These are phyloP conservation scores for Podila epigama DNA, from an alignment of 192 early-diverging fungal genomes.

Conservation along the genomic window DNA sequence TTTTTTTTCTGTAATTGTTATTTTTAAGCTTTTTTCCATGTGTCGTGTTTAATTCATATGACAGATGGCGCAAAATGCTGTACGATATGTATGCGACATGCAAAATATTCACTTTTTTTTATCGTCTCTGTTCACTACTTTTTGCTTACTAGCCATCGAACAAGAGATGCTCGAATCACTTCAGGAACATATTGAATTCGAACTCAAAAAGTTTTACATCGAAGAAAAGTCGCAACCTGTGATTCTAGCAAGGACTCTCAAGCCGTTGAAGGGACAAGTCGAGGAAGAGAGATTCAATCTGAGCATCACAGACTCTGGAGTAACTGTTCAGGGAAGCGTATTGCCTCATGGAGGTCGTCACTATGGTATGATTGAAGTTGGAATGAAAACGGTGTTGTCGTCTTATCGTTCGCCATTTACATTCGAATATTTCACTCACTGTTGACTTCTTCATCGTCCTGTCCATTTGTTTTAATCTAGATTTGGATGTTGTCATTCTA, in stretches of 20 bases:
- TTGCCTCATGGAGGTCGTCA: constrained; percentile 6
- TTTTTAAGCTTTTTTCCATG: neutral
- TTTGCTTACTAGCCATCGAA: constrained; percentile 12
- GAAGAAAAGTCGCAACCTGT: constrained; percentile 22
- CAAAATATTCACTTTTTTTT: neutral
- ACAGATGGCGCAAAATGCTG: neutral
- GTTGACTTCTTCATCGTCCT: neutral
- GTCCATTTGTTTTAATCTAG: neutral
- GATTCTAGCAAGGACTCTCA: constrained; percentile 17
- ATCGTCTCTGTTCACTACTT: neutral
- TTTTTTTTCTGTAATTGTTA: neutral
- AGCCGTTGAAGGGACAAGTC: constrained; percentile 4
- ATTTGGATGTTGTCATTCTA: constrained; percentile 44
- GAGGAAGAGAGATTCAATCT: neutral
- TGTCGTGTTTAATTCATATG: neutral
- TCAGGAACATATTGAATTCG: constrained; percentile 20
- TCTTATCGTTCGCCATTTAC: no score
- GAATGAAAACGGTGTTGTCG: no score
- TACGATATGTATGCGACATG: neutral
- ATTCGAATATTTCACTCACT: no score
- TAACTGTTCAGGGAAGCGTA: neutral
- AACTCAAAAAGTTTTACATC: constrained; percentile 22
- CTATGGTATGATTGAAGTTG: constrained; percentile 10
- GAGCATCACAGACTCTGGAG: neutral
- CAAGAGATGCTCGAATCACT: constrained; percentile 7